A percentile compares a stretch with the other conserved stretches of the same genome.
These are phyloP conservation scores for Hypoxylon sp. DNA, from an alignment of 2,329 filamentous ascomycete species.

Conservation along the genomic window DNA sequence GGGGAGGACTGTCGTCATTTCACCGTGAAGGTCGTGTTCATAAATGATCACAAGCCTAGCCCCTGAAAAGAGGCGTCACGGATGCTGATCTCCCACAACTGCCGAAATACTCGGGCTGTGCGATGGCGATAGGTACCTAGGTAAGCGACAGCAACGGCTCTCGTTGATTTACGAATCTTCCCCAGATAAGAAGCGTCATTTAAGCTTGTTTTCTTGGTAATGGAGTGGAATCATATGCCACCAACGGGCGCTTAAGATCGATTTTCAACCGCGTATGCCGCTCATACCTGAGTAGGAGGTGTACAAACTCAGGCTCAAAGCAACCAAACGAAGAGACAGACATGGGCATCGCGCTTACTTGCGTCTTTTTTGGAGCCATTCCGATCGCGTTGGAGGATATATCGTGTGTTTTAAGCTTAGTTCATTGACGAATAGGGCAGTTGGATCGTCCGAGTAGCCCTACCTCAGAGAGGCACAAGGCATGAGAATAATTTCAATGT, in stretches of 20 bases:
- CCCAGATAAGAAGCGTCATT: no score
- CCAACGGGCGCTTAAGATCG: conserved; percentile 10
- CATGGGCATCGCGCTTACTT: conserved; percentile 25
- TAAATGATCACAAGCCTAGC: not conserved
- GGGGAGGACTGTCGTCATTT: no score
- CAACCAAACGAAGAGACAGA: conserved; percentile 10
- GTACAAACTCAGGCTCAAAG: not conserved
- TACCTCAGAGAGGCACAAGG: conserved; percentile 7
- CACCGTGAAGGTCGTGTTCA: no score
- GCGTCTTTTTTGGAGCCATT: conserved; percentile 12
- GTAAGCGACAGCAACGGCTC: no score
- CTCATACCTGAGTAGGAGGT: not conserved
- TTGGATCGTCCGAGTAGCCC: not conserved
- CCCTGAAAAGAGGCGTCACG: conserved; percentile 7
- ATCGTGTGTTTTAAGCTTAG: not conserved
- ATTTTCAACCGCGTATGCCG: conserved; percentile 10
- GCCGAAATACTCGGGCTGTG: not conserved
- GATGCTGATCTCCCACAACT: conserved; percentile 5
- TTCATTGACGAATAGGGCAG: conserved; percentile 15
- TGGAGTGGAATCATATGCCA: conserved; percentile 2
- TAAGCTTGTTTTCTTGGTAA: conserved; percentile 25
- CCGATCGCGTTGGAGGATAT: not conserved
- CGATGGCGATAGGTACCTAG: not conserved
- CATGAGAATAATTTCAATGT: conserved; percentile 8
- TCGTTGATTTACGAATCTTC: no score